Base-by-base conservation (phyloP, 768 basidiomycete species). In the Naganishia randhawae region DNA sequence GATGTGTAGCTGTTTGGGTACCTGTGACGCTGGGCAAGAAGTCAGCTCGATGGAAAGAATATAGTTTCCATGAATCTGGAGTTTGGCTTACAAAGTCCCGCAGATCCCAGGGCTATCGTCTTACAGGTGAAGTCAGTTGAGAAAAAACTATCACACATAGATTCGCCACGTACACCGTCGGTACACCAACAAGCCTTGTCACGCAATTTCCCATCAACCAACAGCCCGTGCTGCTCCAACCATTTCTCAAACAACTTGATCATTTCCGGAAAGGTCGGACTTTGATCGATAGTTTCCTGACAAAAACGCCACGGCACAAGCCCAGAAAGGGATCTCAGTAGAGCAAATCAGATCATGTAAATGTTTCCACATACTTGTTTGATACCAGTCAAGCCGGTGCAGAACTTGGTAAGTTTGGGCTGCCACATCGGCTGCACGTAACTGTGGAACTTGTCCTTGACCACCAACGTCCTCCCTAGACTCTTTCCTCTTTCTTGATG, bases 371-470 rank as follows among this genome's bases (percentile, higher is more conserved):
- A 70, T 69, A 94, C 94, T 84, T 99, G 95, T 2, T 87, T 88
- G 67, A 99, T 93, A 19, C 93, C 92, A 11, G 95, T 99, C 52
- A 99, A 83, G 39, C 85, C 80, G 22, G 84, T 91, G 78, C 95
- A 97, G 77, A 96, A 99, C 3, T 84, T 80, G 8, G 90, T 88
- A 8, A 99, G 84, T 62, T 80, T 82, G 0, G 94, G 92, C 50
- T 85, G 82, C 91, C 92, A 97, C 7, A 87, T 89, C 8, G 95
- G 95, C 74, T 83, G 73, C 83, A 97, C 92, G 78, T 90, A 95
- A 71, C 86, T 88, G 69, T 89, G 87, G 81, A 93, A 98, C 77
- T 91, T 90, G 71, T 86, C 89, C 22, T 89, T 83, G 42, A 89
- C 82, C 75, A 41, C 37, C 14, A 61, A 37, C 37, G 25, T 39